Percentiles rank a stretch among this genome's conserved stretches.
These are phyloP conservation scores for Stephania yunnanensis DNA, from an alignment of 164 flowering plant genomes.

Conservation along the genomic window DNA sequence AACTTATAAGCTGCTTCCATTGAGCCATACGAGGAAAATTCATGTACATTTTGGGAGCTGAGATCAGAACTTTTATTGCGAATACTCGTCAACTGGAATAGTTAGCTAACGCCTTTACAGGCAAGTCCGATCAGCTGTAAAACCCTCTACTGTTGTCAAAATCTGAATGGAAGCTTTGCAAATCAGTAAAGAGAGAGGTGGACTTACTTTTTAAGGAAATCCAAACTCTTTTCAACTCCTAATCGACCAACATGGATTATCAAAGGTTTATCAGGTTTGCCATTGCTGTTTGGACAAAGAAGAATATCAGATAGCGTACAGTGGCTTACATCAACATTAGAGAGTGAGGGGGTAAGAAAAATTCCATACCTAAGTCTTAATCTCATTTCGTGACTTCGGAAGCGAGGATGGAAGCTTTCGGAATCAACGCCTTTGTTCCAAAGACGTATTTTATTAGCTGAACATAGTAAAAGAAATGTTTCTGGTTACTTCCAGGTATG, in stretches of 20 bases:
- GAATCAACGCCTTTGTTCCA: slow-evolving; percentile 99
- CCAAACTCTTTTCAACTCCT: slow-evolving; percentile 98
- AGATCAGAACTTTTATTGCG: no score
- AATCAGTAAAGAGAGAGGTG: background rate
- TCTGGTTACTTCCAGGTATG: background rate
- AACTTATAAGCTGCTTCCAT: background rate
- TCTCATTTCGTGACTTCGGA: slow-evolving; percentile 69
- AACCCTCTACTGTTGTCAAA: background rate
- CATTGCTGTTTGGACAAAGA: slow-evolving; percentile 41
- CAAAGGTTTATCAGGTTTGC: slow-evolving; percentile 89
- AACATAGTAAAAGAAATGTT: slow-evolving; percentile 5
- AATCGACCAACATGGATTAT: slow-evolving; percentile 90
- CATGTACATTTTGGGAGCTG: no score
- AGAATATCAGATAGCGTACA: background rate
- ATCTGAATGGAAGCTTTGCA: background rate
- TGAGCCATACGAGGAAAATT: no score
- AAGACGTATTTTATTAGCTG: slow-evolving; percentile 84
- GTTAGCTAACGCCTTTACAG: no score
- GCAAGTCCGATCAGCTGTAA: background rate
- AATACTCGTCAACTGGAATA: no score
- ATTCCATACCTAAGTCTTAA: slow-evolving; percentile 51
- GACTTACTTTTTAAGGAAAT: slow-evolving; percentile 75
- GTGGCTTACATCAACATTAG: background rate
- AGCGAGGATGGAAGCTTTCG: slow-evolving; percentile 83
- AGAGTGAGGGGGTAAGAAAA: slow-evolving; percentile 6